phyloP scores from a whole-genome alignment of 139 green algal species.

The Picochlorum sp. region DNA sequence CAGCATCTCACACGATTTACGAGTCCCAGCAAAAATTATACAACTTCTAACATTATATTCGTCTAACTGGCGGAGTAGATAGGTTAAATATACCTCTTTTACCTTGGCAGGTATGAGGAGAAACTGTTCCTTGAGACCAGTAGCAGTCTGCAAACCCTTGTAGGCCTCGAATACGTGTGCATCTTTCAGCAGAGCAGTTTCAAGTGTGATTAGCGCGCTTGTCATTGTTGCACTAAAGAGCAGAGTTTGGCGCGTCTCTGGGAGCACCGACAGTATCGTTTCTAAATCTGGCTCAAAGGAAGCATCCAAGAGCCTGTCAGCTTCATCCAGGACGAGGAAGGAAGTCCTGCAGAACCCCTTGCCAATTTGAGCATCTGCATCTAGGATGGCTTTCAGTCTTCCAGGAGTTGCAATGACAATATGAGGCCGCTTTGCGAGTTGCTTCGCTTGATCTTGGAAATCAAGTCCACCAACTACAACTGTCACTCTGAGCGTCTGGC shows the following conservation, averaged over 20 bases:
- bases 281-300: constrained; percentile 66
- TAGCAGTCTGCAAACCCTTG: constrained; percentile 73
- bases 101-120: constrained; percentile 88
- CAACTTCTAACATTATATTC: constrained; percentile 50
- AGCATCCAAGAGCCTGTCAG: constrained; percentile 81
- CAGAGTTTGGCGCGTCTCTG: constrained; percentile 75
- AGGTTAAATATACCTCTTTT: constrained; percentile 93
- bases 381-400: constrained; percentile 53
- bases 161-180: constrained; percentile 75
- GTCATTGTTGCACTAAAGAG: constrained; percentile 93
- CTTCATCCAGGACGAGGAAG: constrained; percentile 93
- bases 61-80: constrained; percentile 65
- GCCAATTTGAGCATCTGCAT: constrained; percentile 19
- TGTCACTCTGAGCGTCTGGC: constrained; percentile 54
- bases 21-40: constrained; percentile 87
- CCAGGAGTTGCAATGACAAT: constrained; percentile 93
- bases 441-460: constrained; percentile 58
- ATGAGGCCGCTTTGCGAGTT: constrained; percentile 69
- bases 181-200: constrained; percentile 32
- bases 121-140: constrained; percentile 73
- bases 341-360: constrained; percentile 23
- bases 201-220: constrained; percentile 44
- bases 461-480: constrained; percentile 89
- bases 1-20: constrained; percentile 41
- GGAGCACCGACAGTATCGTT: constrained; percentile 28